Evolutionary conservation across 345 rosid genomes (phyloP).

Genomic region (Bruguiera sexangula): DNA sequence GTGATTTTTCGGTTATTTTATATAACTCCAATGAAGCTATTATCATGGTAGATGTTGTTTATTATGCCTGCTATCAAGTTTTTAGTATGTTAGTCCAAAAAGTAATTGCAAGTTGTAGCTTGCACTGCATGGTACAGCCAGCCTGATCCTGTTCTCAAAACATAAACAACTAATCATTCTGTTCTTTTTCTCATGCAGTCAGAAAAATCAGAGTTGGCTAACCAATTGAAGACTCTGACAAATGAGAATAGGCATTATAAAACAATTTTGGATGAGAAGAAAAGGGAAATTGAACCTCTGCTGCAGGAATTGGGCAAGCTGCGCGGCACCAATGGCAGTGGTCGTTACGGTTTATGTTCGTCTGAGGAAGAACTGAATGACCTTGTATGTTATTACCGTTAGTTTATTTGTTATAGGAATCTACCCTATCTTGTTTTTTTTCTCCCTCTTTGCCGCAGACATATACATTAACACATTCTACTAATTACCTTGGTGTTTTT

Average conservation of each 20-base stretch:
- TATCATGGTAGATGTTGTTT: too few relatives aligned
- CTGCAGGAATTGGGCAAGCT: conserved; percentile 89
- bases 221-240: conserved; percentile 40
- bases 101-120: neutral
- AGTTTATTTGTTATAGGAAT: conserved; percentile 8
- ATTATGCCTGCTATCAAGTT: too few relatives aligned
- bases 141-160: neutral
- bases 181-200: conserved; percentile 27
- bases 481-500: conserved; percentile 19
- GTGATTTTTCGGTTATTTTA: too few relatives aligned
- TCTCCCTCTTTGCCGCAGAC: conserved; percentile 6
- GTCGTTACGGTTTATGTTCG: conserved; percentile 67
- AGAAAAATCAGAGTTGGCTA: conserved; percentile 44
- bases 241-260: conserved; percentile 35
- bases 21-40: too few relatives aligned
- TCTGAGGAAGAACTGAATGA: conserved; percentile 84
- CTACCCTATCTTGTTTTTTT: neutral
- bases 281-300: conserved; percentile 74
- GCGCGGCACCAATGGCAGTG: conserved; percentile 36
- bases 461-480: conserved; percentile 6
- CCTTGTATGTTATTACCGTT: conserved; percentile 42
- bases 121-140: neutral
- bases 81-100: too few relatives aligned
- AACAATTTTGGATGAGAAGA: conserved; percentile 57
- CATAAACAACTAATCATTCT: neutral